Percentiles rank a stretch among this genome's conserved stretches.
phyloP scores from a whole-genome alignment of 345 rosid genomes.

The Euphorbia peplus region DNA sequence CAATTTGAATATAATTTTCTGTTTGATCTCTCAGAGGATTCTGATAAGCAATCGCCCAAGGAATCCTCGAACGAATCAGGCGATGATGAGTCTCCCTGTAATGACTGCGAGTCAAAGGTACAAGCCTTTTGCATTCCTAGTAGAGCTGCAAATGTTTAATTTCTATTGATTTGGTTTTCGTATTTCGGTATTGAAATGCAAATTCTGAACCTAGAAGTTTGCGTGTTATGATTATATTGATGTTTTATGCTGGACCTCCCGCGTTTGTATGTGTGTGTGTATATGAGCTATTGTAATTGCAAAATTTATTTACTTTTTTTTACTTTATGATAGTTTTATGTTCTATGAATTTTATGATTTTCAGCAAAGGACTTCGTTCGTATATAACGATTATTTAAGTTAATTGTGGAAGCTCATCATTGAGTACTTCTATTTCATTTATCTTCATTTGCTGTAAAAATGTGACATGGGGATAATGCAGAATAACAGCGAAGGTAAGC shows the following conservation, averaged over 20 bases:
- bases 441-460: background rate
- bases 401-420: background rate
- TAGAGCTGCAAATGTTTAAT: background rate
- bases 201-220: background rate
- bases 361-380: background rate
- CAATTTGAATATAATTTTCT: background rate
- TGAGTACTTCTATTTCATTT: background rate
- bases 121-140: background rate
- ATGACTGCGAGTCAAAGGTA: constrained; percentile 52
- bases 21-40: constrained; percentile 42
- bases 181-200: background rate
- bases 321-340: background rate
- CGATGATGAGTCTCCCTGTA: constrained; percentile 22
- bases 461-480: constrained; percentile 24
- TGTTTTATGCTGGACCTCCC: too few species aligned
- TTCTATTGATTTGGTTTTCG: background rate
- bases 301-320: too few species aligned
- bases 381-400: background rate
- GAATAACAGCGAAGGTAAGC: constrained; percentile 55
- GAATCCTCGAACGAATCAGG: constrained; percentile 14
- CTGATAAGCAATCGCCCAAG: constrained; percentile 42
- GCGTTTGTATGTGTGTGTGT: too few species aligned
- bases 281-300: too few species aligned
- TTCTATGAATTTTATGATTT: background rate
- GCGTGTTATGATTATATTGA: background rate